Evolutionary conservation across 1,139 yeast species (phyloP).

Genomic region (Suhomyces bribrorum): DNA sequence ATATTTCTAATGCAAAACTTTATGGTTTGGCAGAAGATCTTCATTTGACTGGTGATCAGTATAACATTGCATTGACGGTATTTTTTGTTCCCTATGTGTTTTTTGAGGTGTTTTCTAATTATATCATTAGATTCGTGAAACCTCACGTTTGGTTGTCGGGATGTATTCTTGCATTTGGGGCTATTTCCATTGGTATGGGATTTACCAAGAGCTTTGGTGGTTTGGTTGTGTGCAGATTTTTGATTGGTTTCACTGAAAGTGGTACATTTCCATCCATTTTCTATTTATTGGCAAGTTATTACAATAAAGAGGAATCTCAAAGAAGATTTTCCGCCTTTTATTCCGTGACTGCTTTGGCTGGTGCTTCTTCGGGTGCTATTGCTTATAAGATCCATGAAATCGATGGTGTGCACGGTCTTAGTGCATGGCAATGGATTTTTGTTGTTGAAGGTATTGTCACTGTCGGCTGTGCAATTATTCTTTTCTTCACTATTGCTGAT

Average conservation of each 20-base stretch:
- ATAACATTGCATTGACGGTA: conserved; percentile 62
- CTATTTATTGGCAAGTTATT: conserved; percentile 59
- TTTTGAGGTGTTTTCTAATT: conserved; percentile 69
- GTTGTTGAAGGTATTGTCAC: conserved; percentile 75
- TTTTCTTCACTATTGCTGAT: conserved; percentile 69
- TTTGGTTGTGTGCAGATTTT: conserved; percentile 59
- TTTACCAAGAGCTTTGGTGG: conserved; percentile 60
- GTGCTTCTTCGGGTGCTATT: conserved; percentile 45
- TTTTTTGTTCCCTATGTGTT: conserved; percentile 73
- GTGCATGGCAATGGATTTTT: conserved; percentile 76
- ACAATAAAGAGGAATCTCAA: conserved; percentile 64
- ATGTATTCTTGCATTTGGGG: conserved; percentile 63
- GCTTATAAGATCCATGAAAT: conserved; percentile 44
- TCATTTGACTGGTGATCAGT: conserved; percentile 56
- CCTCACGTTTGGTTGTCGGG: conserved; percentile 67
- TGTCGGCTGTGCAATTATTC: conserved; percentile 55
- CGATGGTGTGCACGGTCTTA: conserved; percentile 38
- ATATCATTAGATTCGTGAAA: conserved; percentile 54
- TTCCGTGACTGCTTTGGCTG: conserved; percentile 44
- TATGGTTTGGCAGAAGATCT: conserved; percentile 62
- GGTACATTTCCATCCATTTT: conserved; percentile 76
- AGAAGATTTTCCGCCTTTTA: conserved; percentile 69
- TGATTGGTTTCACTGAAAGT: conserved; percentile 66
- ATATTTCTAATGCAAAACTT: conserved; percentile 71
- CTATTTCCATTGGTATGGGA: conserved; percentile 65